A percentile compares a stretch with the other conserved stretches of the same genome.
phyloP scores from a whole-genome alignment of 2,329 filamentous ascomycete genomes.

The Aspergillus thermomutatus region DNA sequence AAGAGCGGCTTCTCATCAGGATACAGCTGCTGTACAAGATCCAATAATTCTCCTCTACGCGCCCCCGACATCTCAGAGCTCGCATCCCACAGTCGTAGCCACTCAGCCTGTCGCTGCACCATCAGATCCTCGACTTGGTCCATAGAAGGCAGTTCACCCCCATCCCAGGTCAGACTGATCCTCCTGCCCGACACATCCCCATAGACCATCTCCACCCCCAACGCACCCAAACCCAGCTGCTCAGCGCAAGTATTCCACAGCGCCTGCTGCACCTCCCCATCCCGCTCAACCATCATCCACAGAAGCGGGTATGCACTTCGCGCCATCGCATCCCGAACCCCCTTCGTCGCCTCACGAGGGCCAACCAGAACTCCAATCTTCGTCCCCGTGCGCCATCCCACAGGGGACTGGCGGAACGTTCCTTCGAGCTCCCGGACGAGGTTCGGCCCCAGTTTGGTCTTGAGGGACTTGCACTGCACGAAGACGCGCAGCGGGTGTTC shows the following conservation, averaged over 20 bases:
- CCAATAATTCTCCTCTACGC: conserved; percentile 23
- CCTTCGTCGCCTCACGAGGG: conserved; percentile 69
- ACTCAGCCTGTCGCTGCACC: conserved; percentile 20
- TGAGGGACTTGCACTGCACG: conserved; percentile 47
- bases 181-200: conserved; percentile 13
- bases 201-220: conserved; percentile 39
- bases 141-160: conserved; percentile 31
- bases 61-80: conserved; percentile 10
- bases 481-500: conserved; percentile 38
- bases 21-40: conserved; percentile 24
- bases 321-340: conserved; percentile 69
- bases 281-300: conserved; percentile 49
- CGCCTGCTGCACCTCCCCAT: conserved; percentile 38
- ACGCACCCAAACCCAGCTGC: conserved; percentile 35
- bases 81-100: conserved; percentile 28
- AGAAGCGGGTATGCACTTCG: conserved; percentile 68
- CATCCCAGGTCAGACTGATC: conserved; percentile 36
- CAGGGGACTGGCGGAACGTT: conserved; percentile 68
- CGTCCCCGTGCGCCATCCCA: conserved; percentile 63
- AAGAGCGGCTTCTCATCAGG: conserved; percentile 24
- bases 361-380: conserved; percentile 71
- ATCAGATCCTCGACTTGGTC: conserved; percentile 29
- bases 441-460: conserved; percentile 42
- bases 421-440: conserved; percentile 55
- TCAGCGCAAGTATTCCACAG: conserved; percentile 45